Percentiles rank a stretch among this genome's conserved stretches.
These are phyloP conservation scores for Phytopythium helicoides DNA, from an alignment of 352 stramenopile species.

Conservation along the genomic window DNA sequence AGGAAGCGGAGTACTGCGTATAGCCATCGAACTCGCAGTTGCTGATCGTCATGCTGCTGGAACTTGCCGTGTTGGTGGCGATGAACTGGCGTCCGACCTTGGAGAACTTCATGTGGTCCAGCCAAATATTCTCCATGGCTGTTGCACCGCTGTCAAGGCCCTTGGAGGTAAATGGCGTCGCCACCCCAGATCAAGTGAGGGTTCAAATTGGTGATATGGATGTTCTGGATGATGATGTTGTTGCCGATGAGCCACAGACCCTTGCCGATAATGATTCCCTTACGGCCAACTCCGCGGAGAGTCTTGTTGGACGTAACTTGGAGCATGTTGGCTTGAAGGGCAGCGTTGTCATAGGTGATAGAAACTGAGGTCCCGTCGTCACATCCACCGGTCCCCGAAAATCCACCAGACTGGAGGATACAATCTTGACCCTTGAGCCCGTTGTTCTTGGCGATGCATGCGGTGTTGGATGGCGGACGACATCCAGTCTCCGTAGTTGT, in stretches of 20 bases:
- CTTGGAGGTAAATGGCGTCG: slow-evolving; percentile 31
- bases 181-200: slow-evolving; percentile 35
- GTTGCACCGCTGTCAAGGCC: slow-evolving; percentile 13
- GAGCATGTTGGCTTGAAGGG: slow-evolving; percentile 9
- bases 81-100: slow-evolving; percentile 35
- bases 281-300: slow-evolving; percentile 8
- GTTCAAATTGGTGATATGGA: slow-evolving; percentile 41
- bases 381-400: slow-evolving; percentile 35
- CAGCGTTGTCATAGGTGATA: slow-evolving; percentile 38
- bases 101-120: slow-evolving; percentile 36
- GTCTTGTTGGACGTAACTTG: slow-evolving; percentile 21
- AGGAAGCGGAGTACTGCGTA: slow-evolving; percentile 34
- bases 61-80: slow-evolving; percentile 24
- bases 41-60: slow-evolving; percentile 40
- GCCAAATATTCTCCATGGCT: slow-evolving; percentile 27
- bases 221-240: slow-evolving; percentile 38
- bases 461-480: slow-evolving; percentile 11
- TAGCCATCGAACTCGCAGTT: slow-evolving; percentile 50
- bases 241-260: slow-evolving; percentile 14
- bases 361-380: slow-evolving; percentile 23
- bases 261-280: slow-evolving; percentile 14
- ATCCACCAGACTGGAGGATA: slow-evolving; percentile 29
- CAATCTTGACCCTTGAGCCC: slow-evolving; percentile 24
- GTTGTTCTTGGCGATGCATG: slow-evolving; percentile 24
- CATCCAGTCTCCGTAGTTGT: slow-evolving; percentile 16